phyloP scores from a whole-genome alignment of 2,329 filamentous ascomycete genomes.

The Pseudocercospora eumusae region DNA sequence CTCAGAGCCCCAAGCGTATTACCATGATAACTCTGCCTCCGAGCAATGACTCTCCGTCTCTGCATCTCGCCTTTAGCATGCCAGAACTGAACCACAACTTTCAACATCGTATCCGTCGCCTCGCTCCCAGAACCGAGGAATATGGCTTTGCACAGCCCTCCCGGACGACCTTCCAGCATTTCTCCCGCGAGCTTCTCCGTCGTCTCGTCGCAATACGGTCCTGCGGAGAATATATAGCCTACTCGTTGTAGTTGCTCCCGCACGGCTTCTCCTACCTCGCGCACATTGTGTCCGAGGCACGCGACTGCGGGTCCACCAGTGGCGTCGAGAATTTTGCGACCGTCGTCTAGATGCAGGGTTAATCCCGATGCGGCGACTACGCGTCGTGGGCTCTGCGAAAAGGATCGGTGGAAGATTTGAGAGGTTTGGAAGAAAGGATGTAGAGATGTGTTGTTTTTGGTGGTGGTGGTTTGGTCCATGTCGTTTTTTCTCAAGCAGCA shows the following conservation, averaged over 20 bases:
- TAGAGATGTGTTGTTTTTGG: no score
- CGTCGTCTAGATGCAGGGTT: constrained; percentile 6
- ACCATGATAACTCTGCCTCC: constrained; percentile 53
- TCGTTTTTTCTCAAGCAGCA: no score
- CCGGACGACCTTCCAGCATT: constrained; percentile 46
- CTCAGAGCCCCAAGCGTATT: constrained; percentile 52
- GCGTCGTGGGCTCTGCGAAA: background rate
- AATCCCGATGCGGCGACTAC: background rate
- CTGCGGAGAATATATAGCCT: constrained; percentile 6
- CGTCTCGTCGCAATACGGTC: constrained; percentile 25
- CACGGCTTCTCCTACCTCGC: constrained; percentile 3
- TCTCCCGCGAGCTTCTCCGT: constrained; percentile 53
- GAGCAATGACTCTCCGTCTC: constrained; percentile 46
- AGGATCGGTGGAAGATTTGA: constrained; percentile 5
- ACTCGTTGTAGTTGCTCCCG: background rate
- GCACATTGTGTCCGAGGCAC: constrained; percentile 2
- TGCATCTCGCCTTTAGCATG: constrained; percentile 40
- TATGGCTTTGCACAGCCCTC: constrained; percentile 17
- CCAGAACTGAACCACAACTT: constrained; percentile 53
- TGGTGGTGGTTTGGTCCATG: no score
- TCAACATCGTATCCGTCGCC: constrained; percentile 51
- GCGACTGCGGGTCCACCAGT: constrained; percentile 8
- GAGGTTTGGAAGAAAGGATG: constrained; percentile 8
- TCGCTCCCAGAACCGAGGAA: constrained; percentile 34
- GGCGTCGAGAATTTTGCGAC: background rate